phyloP scores from a whole-genome alignment of 2,329 filamentous ascomycete genomes.

The Cryphonectria naterciae region DNA sequence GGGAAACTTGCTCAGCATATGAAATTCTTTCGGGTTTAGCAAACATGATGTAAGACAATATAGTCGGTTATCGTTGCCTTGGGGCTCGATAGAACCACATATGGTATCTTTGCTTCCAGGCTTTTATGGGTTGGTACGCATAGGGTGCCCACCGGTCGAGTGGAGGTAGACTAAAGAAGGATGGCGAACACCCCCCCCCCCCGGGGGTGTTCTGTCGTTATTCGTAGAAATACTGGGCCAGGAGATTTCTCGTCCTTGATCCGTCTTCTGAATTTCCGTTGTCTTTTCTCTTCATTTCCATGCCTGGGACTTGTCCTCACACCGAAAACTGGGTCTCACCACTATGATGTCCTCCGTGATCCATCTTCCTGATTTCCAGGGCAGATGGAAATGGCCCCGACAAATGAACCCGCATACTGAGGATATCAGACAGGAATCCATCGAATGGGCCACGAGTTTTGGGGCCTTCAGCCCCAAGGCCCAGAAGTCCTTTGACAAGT shows the following conservation, averaged over 20 bases:
- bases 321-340: neutral
- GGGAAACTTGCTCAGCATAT: neutral
- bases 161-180: neutral
- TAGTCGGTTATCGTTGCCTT: no score
- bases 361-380: conserved; percentile 26
- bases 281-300: neutral
- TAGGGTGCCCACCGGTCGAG: neutral
- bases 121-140: neutral
- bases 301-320: neutral
- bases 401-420: conserved; percentile 29
- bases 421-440: conserved; percentile 18
- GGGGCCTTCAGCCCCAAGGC: conserved; percentile 28
- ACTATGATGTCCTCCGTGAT: conserved; percentile 6
- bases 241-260: neutral
- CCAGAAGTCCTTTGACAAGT: conserved; percentile 31
- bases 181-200: neutral
- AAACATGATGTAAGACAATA: neutral
- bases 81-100: neutral
- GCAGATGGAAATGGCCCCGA: conserved; percentile 31
- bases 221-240: neutral
- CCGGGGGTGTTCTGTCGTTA: neutral
- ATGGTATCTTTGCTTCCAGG: neutral
- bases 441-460: conserved; percentile 30
- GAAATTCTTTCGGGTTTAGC: neutral
- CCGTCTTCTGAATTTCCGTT: neutral